Conservation (phyloP, 352 stramenopile genomes). For the Pythium folliculosum region DNA sequence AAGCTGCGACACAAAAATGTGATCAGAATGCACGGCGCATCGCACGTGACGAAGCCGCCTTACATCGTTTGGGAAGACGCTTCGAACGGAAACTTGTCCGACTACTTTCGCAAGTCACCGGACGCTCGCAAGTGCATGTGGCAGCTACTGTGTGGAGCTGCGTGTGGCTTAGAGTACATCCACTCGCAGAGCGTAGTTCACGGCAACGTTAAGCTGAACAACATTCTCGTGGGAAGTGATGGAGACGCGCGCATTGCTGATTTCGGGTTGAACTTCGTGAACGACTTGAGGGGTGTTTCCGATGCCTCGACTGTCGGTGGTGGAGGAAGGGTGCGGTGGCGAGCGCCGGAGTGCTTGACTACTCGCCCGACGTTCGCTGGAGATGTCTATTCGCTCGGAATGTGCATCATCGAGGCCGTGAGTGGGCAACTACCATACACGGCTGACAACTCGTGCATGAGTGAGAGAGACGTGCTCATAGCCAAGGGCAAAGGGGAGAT, state of each 20-base stretch:
- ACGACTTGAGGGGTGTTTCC: too few relatives aligned
- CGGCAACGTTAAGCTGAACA: constrained; percentile 71
- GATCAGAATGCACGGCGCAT: constrained; percentile 21
- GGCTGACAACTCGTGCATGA: not conserved
- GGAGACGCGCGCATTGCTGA: constrained; percentile 28
- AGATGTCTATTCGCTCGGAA: constrained; percentile 12
- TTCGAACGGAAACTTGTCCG: not conserved
- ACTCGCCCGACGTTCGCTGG: not conserved
- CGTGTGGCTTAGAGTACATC: constrained; percentile 52
- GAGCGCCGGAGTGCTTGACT: constrained; percentile 6
- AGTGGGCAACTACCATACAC: not conserved
- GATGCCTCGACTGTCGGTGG: too few relatives aligned
- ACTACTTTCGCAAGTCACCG: not conserved
- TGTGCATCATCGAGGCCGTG: constrained; percentile 18
- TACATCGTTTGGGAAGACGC: constrained; percentile 20
- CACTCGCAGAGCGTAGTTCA: constrained; percentile 57
- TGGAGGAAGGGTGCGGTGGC: not conserved
- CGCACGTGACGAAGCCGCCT: constrained; percentile 16
- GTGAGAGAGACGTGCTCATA: not conserved
- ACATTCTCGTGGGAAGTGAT: constrained; percentile 26
- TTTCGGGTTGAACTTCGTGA: constrained; percentile 29
- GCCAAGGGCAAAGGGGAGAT: not conserved
- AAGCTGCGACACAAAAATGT: constrained; percentile 19
- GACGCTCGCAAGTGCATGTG: constrained; percentile 11
- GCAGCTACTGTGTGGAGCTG: constrained; percentile 31